phyloP scores from a whole-genome alignment of 352 stramenopile species.

The Phytophthora pinifolia region DNA sequence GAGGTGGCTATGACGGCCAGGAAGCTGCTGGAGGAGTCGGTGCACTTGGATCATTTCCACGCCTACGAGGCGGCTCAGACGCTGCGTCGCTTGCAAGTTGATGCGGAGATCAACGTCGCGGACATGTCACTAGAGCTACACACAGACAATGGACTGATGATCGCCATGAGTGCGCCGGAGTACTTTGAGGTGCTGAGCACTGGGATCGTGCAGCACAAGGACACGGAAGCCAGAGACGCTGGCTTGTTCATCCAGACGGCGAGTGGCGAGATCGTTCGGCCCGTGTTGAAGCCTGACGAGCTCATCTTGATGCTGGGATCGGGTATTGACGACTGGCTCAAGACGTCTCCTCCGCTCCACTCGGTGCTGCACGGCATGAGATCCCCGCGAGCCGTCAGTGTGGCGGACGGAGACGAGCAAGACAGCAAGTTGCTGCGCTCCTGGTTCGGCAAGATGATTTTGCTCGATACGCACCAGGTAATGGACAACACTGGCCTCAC shows the following conservation, averaged over 20 bases:
- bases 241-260: constrained; percentile 67
- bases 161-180: constrained; percentile 68
- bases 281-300: constrained; percentile 64
- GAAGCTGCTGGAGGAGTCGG: constrained; percentile 61
- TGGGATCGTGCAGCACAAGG: constrained; percentile 39
- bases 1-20: constrained; percentile 46
- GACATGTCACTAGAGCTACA: constrained; percentile 75
- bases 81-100: constrained; percentile 4
- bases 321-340: constrained; percentile 72
- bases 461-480: constrained; percentile 40
- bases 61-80: constrained; percentile 51
- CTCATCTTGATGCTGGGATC: constrained; percentile 82
- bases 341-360: constrained; percentile 50
- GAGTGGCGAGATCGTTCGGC: constrained; percentile 54
- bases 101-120: constrained; percentile 22
- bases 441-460: constrained; percentile 74
- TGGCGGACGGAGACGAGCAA: constrained; percentile 24
- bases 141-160: constrained; percentile 75
- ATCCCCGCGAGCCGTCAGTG: constrained; percentile 50
- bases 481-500: constrained; percentile 62
- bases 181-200: constrained; percentile 63
- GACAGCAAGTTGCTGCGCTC: constrained; percentile 52
- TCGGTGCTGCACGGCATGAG: constrained; percentile 78
- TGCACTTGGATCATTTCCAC: constrained; percentile 84
- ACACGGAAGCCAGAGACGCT: constrained; percentile 58